Base-by-base conservation (phyloP, 768 basidiomycete species). In the Chlorophyllum brunneum region DNA sequence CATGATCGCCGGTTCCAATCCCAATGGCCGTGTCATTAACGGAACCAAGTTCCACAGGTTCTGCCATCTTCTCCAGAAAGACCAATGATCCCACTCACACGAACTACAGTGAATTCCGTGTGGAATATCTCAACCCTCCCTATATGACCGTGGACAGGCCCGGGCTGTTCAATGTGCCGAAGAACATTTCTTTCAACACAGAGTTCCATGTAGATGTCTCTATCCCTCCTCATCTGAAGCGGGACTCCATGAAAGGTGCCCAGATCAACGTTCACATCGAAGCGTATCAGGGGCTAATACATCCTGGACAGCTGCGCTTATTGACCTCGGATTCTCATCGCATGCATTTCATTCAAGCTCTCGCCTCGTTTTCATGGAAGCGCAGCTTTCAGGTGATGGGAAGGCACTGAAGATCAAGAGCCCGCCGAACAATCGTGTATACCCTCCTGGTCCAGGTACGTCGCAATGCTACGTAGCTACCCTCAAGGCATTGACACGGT, bases 1-100 rank as follows among this genome's bases (percentile, higher is more conserved):
- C 13, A 58, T 61, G 41, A 55, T 65, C 58, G 74, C 75, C 8
- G 77, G 76, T 2, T 76, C 74, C 10, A 78, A 78, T 56, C 77
- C 77, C 18, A 78, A 79, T 42, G 57, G 55, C 10, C 23, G 58
- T 30, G 61, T 64, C 2, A 61, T 65, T 2, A 67, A 63, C 38
- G 61, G 59, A 29, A 65, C 64, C 26, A 50, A 62, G 45, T 65
- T 64, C 48, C 58, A 56, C 40, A 65, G 61, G 65, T 67, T 37
- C 39, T 1, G 54, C 8, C 2, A 1, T 5, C 13, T 5, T 4
- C 6, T 4, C 30, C 13, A 8, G 5, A 13, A 29, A 30, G 2
- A 13, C 15, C 3, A 13, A 2, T 2, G 10, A 15, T n/a, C 16
- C 7, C 9, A 9, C 18, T 45, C 16, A 45, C 4, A n/a, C 22